A percentile compares a stretch with the other conserved stretches of the same genome.
phyloP scores from a whole-genome alignment of 495 filamentous ascomycete species.

The Emericellopsis terricola region DNA sequence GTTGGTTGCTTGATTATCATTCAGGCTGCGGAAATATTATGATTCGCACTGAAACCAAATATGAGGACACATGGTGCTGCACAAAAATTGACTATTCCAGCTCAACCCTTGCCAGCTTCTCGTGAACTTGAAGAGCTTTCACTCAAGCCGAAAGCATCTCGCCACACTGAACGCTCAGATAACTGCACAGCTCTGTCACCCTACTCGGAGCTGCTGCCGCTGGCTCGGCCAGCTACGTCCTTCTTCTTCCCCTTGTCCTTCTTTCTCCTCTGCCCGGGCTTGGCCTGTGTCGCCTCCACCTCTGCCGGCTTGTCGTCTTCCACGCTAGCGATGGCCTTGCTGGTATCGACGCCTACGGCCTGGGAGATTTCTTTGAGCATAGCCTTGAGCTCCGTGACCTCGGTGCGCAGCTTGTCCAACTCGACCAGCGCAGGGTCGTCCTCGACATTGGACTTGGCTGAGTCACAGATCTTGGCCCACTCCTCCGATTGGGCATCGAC shows the following conservation, averaged over 20 bases:
- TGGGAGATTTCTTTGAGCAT: conserved; percentile 17
- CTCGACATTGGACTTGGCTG: conserved; percentile 60
- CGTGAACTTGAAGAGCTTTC: too few relatives aligned
- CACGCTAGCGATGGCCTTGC: conserved; percentile 1
- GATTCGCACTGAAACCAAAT: too few relatives aligned
- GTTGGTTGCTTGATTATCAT: too few relatives aligned
- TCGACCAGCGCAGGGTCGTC: conserved; percentile 50
- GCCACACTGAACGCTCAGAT: too few relatives aligned
- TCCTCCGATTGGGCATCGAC: conserved; percentile 63
- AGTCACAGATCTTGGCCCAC: conserved; percentile 59
- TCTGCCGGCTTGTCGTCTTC: neutral
- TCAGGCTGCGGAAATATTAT: too few relatives aligned
- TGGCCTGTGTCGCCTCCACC: neutral
- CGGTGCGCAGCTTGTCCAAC: conserved; percentile 44
- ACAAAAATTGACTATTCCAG: too few relatives aligned
- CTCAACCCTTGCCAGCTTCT: too few relatives aligned
- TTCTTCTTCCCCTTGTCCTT: neutral
- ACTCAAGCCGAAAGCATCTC: too few relatives aligned
- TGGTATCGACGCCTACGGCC: conserved; percentile 18
- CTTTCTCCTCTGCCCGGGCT: conserved; percentile 6
- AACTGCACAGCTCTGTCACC: conserved; percentile 12
- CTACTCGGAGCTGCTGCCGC: neutral
- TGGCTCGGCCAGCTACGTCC: neutral
- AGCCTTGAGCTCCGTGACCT: conserved; percentile 47
- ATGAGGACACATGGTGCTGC: too few relatives aligned